Base-by-base conservation (phyloP, 1,284 basidiomycete species). In the Porogramme epimiltina region DNA sequence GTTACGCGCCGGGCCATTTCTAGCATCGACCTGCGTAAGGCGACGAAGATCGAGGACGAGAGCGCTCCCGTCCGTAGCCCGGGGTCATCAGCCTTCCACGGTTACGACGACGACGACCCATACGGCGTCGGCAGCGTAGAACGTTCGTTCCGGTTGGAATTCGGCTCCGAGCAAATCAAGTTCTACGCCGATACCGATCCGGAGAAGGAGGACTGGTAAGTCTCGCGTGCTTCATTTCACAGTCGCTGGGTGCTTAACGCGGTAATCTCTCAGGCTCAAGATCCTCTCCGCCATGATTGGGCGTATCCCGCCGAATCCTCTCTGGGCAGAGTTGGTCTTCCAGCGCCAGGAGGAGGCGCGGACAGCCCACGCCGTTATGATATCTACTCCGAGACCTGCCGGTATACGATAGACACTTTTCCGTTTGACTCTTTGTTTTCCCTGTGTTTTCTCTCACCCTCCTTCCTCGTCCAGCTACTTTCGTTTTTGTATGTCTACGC, bases 111-210 rank as follows among this genome's bases (percentile, higher is more conserved):
- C 55, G 91, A 93, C 60, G 85, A 82, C 40, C 72, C 85, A 40
- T 89, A 83, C 60, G 78, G 87, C 50, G 84, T 93, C 18, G 89
- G 83, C 60, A 78, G 87, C 49, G 84, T 93, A 19, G 89, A 93
- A 59, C 81, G 92, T 42, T 93, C 90, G 2, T 98, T 98, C 82
- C 80, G 89, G 45, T 71, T 99, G 43, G 72, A 87, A 8, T 98
- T 99, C 72, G 81, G 83, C 4, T 80, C 85, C 45, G 49, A 95
- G 63, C 82, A 87, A 50, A 97, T 98, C 58, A 71, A 81, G 4
- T 98, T 98, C 76, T 94, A 90, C 63, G 93, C 95, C 26, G 95
- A 98, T 70, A 89, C 85, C 11, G 91, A 95, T 59, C 87, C 87
- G 55, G 91, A 95, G 66, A 98, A 97, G 73, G 71, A 76, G 15